Evolutionary conservation across 2,329 filamentous ascomycete genomes (phyloP).

Genomic region (Alternaria arbusti): DNA sequence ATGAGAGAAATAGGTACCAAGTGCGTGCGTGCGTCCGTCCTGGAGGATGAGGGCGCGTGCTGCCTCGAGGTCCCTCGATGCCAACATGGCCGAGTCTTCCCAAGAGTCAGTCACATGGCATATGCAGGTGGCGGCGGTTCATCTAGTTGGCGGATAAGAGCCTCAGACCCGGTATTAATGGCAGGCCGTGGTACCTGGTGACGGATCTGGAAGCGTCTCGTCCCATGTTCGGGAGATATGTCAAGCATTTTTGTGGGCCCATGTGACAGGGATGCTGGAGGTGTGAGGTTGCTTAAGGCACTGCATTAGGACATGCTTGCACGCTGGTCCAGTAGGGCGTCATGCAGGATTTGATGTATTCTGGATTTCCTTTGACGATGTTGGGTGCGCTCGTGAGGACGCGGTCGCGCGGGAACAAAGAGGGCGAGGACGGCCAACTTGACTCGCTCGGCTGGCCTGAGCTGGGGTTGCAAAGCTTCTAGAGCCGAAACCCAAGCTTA

Average conservation of each 20-base stretch:
- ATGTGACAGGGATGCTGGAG: conserved; percentile 20
- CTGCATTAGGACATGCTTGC: conserved; percentile 16
- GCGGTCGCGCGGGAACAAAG: background rate
- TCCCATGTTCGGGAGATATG: conserved; percentile 19
- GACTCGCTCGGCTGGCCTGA: conserved; percentile 17
- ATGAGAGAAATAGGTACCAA: background rate
- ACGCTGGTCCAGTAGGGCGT: background rate
- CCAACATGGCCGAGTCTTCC: background rate
- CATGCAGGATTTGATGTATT: background rate
- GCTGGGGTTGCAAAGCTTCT: conserved; percentile 7
- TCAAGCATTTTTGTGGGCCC: conserved; percentile 22
- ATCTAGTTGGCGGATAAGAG: conserved; percentile 1
- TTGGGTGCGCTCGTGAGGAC: background rate
- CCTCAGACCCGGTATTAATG: conserved; percentile 6
- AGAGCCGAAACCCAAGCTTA: conserved; percentile 27
- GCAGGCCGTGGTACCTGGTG: conserved; percentile 9
- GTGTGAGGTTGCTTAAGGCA: conserved; percentile 19
- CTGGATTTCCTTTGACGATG: background rate
- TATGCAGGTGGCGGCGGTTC: conserved; percentile 2
- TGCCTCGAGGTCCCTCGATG: background rate
- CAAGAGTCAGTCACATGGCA: background rate
- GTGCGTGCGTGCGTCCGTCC: background rate
- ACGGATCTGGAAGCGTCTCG: conserved; percentile 29
- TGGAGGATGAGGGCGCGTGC: background rate
- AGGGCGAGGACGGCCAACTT: background rate